These are phyloP conservation scores for Trypanosoma melophagium DNA, from an alignment of 208 protist genomes.

Conservation along the genomic window DNA sequence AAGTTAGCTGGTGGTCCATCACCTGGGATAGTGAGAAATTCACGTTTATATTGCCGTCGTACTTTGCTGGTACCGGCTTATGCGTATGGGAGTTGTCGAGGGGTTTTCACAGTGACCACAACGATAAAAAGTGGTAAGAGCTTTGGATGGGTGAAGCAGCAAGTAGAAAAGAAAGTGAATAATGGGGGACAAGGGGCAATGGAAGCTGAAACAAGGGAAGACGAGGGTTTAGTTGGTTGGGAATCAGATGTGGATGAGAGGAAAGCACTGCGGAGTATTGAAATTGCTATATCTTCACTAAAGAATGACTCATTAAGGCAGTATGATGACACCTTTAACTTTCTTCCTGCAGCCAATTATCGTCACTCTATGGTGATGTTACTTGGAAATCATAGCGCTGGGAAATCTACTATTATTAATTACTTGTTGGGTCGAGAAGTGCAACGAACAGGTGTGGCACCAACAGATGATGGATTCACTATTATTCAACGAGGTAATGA, in stretches of 20 bases:
- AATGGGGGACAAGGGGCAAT: neutral
- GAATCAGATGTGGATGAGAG: neutral
- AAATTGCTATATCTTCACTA: conserved; percentile 32
- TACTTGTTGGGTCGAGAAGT: conserved; percentile 69
- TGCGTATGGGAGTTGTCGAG: too few species aligned
- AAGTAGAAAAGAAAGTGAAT: neutral
- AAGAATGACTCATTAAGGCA: conserved; percentile 36
- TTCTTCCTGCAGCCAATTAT: conserved; percentile 33
- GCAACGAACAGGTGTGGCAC: conserved; percentile 86
- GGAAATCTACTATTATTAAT: conserved; percentile 93
- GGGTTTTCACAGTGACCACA: too few species aligned
- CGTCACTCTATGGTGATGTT: conserved; percentile 85
- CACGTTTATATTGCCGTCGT: too few species aligned
- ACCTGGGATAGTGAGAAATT: too few species aligned
- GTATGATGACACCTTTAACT: conserved; percentile 41
- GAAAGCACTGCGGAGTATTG: conserved; percentile 22
- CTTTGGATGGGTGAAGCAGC: neutral
- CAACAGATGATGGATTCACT: conserved; percentile 91
- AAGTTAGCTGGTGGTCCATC: too few species aligned
- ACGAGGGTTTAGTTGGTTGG: neutral
- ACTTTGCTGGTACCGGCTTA: too few species aligned
- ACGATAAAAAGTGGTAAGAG: neutral
- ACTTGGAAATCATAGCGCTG: conserved; percentile 90
- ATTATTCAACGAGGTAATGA: conserved; percentile 64
- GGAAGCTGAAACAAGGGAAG: neutral